A percentile compares a stretch with the other conserved stretches of the same genome.
These are phyloP conservation scores for Suaeda aralocaspica DNA, from an alignment of 148 eudicot genomes.

Conservation along the genomic window DNA sequence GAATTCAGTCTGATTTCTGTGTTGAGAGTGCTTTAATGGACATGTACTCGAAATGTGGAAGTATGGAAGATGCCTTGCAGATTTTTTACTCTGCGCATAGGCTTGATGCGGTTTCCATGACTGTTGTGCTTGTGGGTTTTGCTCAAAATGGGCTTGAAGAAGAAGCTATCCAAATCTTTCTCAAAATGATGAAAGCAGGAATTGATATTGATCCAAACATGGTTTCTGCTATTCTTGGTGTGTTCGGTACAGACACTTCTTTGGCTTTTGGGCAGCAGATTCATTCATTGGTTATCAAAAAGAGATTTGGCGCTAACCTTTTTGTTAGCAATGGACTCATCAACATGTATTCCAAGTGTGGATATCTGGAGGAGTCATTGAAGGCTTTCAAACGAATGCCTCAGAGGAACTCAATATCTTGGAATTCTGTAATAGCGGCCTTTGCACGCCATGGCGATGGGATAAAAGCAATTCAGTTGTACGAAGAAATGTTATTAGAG, in stretches of 20 bases:
- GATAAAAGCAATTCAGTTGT: slow-evolving; percentile 51
- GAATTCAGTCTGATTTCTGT: slow-evolving; percentile 57
- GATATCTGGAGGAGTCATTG: slow-evolving; percentile 53
- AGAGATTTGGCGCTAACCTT: slow-evolving; percentile 38
- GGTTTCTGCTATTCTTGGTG: slow-evolving; percentile 81
- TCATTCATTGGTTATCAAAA: slow-evolving; percentile 60
- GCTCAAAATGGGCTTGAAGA: slow-evolving; percentile 80
- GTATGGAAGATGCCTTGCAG: slow-evolving; percentile 50
- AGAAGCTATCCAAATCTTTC: slow-evolving; percentile 61
- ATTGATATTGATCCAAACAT: slow-evolving; percentile 58
- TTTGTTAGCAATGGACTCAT: slow-evolving; percentile 79
- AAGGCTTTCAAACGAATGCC: slow-evolving; percentile 53
- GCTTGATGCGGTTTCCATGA: slow-evolving; percentile 68
- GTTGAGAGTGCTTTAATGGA: slow-evolving; percentile 89
- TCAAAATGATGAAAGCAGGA: slow-evolving; percentile 54
- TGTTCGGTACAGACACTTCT: slow-evolving; percentile 62
- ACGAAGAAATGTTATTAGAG: slow-evolving; percentile 50
- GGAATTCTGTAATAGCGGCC: slow-evolving; percentile 87
- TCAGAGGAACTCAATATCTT: slow-evolving; percentile 59
- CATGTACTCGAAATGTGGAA: slow-evolving; percentile 81
- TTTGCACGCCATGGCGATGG: slow-evolving; percentile 93
- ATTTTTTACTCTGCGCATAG: slow-evolving; percentile 58
- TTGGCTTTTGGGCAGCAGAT: slow-evolving; percentile 66
- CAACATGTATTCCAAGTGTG: slow-evolving; percentile 92
- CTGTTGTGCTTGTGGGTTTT: slow-evolving; percentile 64